Evolutionary conservation across 1,284 basidiomycete genomes (phyloP).

Genomic region (Cutaneotrichosporon mucoides): DNA sequence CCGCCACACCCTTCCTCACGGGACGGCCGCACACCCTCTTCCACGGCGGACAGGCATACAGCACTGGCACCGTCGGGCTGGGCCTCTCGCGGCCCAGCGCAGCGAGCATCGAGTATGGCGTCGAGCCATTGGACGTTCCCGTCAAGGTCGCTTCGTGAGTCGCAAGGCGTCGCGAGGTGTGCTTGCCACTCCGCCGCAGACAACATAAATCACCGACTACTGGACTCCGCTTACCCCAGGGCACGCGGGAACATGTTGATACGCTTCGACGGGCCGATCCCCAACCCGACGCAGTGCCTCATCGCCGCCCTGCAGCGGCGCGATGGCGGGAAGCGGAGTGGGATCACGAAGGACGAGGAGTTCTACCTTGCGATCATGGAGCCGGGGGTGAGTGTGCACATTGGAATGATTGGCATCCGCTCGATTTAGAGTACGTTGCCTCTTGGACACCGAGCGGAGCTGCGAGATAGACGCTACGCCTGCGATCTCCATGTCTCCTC

Average conservation of each 20-base stretch:
- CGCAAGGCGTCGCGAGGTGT: background rate
- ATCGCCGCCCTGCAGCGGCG: slow-evolving; percentile 57
- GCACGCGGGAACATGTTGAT: slow-evolving; percentile 73
- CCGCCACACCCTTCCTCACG: slow-evolving; percentile 80
- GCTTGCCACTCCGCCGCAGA: background rate
- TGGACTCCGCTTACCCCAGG: slow-evolving; percentile 5
- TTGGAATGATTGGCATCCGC: too few species aligned
- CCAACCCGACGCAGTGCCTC: slow-evolving; percentile 68
- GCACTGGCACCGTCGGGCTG: slow-evolving; percentile 69
- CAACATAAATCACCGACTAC: too few species aligned
- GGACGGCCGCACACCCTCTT: slow-evolving; percentile 74
- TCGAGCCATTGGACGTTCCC: slow-evolving; percentile 56
- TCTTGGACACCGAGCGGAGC: too few species aligned
- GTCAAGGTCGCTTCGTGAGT: slow-evolving; percentile 60
- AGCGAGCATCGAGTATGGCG: slow-evolving; percentile 54
- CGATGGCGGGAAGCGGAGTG: slow-evolving; percentile 18
- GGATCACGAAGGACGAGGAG: slow-evolving; percentile 60
- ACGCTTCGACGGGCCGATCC: slow-evolving; percentile 50
- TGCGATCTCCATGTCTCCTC: too few species aligned
- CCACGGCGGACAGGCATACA: slow-evolving; percentile 57
- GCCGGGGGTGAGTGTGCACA: slow-evolving; percentile 14
- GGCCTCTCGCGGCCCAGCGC: slow-evolving; percentile 52
- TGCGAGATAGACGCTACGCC: too few species aligned
- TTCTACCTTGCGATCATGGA: slow-evolving; percentile 57
- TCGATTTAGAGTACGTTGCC: too few species aligned